Evolutionary conservation across 2,329 filamentous ascomycete genomes (phyloP), one percentile per base, ranked within the genome.

Genomic region (Pyrenochaeta sp.): DNA sequence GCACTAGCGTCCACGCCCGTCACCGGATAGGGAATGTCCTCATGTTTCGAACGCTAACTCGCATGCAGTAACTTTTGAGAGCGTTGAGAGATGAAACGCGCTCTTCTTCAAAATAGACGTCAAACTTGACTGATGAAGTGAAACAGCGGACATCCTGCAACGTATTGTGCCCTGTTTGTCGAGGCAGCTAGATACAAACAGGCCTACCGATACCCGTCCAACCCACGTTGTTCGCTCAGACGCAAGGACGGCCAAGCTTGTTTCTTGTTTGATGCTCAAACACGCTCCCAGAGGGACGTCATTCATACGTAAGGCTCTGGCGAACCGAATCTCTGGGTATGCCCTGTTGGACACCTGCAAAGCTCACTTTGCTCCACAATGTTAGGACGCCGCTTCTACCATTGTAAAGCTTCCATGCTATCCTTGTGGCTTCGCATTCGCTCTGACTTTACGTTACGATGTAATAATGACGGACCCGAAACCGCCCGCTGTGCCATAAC

Each of bases 231-330:
- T 23, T 32, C 30, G 31, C 45, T 47, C 33, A 29, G 36, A 48
- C 41, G 49, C 50, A 54, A 42, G 54, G 57, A 45, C 49, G 42
- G 47, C 40, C 36, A 51, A 40, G 45, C 36, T 33, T 51, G 48
- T 9, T 49, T 32, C 42, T 32, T 33, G 54, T 48, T 51, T 53
- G 39, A 46, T 46, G 51, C 45, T 58, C 58, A 51, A 61, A 54
- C 54, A 43, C 46, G 47, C 51, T 58, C 58, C 54, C 40, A 49
- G 55, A 61, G 58, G 47, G 33, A 49, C 50, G 51, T 44, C 49
- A 51, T 45, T 48, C 18, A 51, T 39, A 41, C 41, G 29, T 32
- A 51, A 23, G 48, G 47, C 47, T 49, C 39, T 31, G n/a, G 9
- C 23, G 17, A 27, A 5, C 35, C 35, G 20, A 37, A 18, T 37